Evolutionary conservation across 441 rosid genomes (phyloP).

Genomic region (Brassica balearica): DNA sequence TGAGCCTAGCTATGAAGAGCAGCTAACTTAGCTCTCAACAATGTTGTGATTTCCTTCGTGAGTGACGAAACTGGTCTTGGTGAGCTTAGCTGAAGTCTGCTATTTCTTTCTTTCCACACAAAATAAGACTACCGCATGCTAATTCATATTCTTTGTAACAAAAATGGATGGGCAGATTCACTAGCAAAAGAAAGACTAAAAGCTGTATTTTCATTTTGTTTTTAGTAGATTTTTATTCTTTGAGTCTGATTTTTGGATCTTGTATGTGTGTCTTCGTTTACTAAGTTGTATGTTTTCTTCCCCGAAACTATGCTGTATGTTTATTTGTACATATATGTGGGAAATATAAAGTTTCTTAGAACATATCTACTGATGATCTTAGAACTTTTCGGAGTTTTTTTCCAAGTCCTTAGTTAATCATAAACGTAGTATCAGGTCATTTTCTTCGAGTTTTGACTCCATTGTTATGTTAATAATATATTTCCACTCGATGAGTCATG

Average conservation of each 20-base stretch:
- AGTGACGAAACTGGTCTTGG: too few relatives aligned
- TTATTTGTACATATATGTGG: background rate
- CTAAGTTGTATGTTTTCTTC: background rate
- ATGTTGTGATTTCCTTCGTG: too few relatives aligned
- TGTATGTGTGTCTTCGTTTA: background rate
- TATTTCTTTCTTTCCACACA: too few relatives aligned
- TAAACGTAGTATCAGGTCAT: background rate
- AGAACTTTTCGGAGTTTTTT: background rate
- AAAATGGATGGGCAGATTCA: too few relatives aligned
- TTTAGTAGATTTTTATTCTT: constrained; percentile 4
- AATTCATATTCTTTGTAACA: too few relatives aligned
- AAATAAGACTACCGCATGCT: too few relatives aligned
- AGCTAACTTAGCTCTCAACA: too few relatives aligned
- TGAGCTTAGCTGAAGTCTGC: too few relatives aligned
- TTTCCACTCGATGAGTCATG: constrained; percentile 5
- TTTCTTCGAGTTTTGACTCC: background rate
- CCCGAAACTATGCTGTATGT: background rate
- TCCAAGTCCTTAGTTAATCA: background rate
- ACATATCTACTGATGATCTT: background rate
- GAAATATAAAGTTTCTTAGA: background rate
- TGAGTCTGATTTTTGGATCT: background rate
- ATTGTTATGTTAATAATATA: background rate
- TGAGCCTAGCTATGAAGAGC: too few relatives aligned
- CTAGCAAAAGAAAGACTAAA: too few relatives aligned
- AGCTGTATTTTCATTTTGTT: background rate